phyloP scores from a whole-genome alignment of 2,329 filamentous ascomycete species.

The Akanthomyces muscarius region DNA sequence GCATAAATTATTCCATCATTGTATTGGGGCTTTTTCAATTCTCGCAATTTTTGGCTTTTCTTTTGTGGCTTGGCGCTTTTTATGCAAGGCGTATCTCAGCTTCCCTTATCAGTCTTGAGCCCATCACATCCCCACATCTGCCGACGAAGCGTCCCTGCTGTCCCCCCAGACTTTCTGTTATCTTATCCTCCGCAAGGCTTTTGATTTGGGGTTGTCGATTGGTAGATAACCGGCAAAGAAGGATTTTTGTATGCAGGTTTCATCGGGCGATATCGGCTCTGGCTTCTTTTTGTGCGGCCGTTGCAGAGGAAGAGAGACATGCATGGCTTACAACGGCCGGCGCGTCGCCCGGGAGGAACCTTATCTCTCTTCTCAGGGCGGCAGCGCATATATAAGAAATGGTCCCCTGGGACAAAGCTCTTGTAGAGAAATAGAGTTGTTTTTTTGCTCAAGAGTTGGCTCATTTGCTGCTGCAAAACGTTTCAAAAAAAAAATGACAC shows the following conservation, averaged over 20 bases:
- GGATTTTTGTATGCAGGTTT: neutral
- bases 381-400: neutral
- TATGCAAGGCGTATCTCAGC: neutral
- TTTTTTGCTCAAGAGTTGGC: neutral
- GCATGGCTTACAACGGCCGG: neutral
- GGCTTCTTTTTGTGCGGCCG: neutral
- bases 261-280: conserved; percentile 9
- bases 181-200: conserved; percentile 13
- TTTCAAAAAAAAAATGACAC: neutral
- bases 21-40: neutral
- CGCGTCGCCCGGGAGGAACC: neutral
- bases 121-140: neutral
- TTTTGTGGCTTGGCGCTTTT: neutral
- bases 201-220: neutral
- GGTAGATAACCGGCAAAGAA: neutral
- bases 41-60: neutral
- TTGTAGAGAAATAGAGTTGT: neutral
- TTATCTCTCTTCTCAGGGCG: neutral
- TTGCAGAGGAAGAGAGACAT: neutral
- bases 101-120: conserved; percentile 2
- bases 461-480: too few species aligned
- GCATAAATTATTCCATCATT: neutral
- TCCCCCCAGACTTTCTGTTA: neutral
- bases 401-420: neutral
- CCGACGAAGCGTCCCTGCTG: neutral